Base-by-base conservation (phyloP, 192 early-diverging fungal genomes). In the Entomortierella beljakovae region DNA sequence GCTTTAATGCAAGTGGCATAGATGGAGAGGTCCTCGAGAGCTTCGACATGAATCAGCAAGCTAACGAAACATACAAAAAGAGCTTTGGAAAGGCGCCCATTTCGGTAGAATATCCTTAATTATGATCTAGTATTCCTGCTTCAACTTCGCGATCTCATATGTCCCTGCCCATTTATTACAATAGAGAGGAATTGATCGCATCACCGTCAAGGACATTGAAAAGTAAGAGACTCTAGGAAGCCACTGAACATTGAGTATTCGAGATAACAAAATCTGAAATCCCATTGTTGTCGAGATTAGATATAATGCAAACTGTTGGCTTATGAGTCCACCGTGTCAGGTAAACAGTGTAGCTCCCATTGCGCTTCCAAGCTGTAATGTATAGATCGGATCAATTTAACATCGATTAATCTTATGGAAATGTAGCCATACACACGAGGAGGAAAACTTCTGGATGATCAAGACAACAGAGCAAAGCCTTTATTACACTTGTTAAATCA, bases 311-410 rank as follows among this genome's bases (percentile, higher is more conserved):
- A 87, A 93, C 71, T 91, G 90, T 54, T 97, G 97, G 97, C 83
- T 98, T 10, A 84, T 97, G 54, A 94, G 92, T 61, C 97, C 97
- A 29, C 97, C 97, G 0, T 98, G 97, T 63, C 97, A 98, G 81
- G 88, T 89, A 77, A 49, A 10, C 7, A 10, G n/a, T 48, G 8
- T 51, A 2, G 18, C 10, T n/a, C 4, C 18, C 34, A 26, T 61
- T 23, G 22, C 10, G 20, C 1, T 10, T 40, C 42, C 3, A 60
- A 6, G 35, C 1, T 2, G 9, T 3, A 46, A 3, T 1, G 53
- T 6, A 28, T 28, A 11, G 26, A 54, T 7, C 5, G 2, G 1
- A 58, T 38, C 20, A 8, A 26, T 15, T 13, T 20, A 1, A 10
- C 54, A 16, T 33, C 6, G 22, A n/a, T 56, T 18, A 56, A 28